These are phyloP conservation scores for Xylogone sp. DNA, from an alignment of 2,329 filamentous ascomycete species.

Conservation along the genomic window DNA sequence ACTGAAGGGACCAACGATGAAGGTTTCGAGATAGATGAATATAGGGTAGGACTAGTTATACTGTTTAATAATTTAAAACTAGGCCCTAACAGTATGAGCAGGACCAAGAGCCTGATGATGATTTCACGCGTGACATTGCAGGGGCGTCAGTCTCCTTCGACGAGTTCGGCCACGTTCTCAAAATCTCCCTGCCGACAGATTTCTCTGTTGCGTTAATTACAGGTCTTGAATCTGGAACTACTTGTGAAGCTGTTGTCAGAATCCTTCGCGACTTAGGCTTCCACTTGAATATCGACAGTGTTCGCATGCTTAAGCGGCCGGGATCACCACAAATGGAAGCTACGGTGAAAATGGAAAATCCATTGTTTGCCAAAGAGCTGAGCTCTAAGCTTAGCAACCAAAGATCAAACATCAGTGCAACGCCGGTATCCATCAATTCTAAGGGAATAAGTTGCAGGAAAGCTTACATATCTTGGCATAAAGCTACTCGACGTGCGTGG, in stretches of 20 bases:
- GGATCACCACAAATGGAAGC: slow-evolving; percentile 7
- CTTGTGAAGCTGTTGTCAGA: slow-evolving; percentile 9
- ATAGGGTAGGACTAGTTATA: slow-evolving; percentile 5
- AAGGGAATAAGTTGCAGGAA: slow-evolving; percentile 19
- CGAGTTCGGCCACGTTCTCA: slow-evolving; percentile 17
- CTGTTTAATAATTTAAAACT: slow-evolving; percentile 4
- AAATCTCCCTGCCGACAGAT: slow-evolving; percentile 21
- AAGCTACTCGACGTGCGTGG: slow-evolving; percentile 17
- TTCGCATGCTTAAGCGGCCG: slow-evolving; percentile 9
- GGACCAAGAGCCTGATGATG: slow-evolving; percentile 12
- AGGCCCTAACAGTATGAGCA: slow-evolving; percentile 10
- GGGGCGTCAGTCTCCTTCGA: slow-evolving; percentile 19
- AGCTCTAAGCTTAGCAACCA: slow-evolving; percentile 8
- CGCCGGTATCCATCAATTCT: slow-evolving; percentile 8
- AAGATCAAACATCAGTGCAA: slow-evolving; percentile 9
- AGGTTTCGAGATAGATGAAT: slow-evolving; percentile 6
- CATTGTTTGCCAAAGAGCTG: slow-evolving; percentile 16
- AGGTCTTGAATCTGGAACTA: slow-evolving; percentile 13
- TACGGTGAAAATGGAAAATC: slow-evolving; percentile 17
- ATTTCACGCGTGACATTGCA: slow-evolving; percentile 18
- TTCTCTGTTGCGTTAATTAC: slow-evolving; percentile 20
- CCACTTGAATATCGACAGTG: slow-evolving; percentile 11
- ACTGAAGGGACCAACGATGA: no score
- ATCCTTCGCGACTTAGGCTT: slow-evolving; percentile 14
- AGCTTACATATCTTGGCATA: slow-evolving; percentile 23